Evolutionary conservation across 768 basidiomycete genomes (phyloP).

Genomic region (Hemileccinum rubropunctum): DNA sequence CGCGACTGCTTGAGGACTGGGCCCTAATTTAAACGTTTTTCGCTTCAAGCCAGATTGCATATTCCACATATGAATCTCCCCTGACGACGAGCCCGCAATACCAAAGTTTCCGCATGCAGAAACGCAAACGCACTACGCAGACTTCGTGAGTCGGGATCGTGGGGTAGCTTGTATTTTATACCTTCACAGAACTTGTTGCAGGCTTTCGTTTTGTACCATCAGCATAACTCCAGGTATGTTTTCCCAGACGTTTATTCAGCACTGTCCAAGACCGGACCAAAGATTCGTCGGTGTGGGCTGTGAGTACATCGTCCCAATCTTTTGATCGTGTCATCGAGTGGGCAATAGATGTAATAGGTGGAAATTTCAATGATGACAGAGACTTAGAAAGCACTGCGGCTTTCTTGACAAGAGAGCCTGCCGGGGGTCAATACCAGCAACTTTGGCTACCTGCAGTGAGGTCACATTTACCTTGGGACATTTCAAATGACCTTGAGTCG

Average conservation of each 20-base stretch:
- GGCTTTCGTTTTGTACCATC: slow-evolving; percentile 48
- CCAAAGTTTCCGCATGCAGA: slow-evolving; percentile 97
- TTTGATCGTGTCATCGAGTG: slow-evolving; percentile 79
- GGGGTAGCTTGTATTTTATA: slow-evolving; percentile 27
- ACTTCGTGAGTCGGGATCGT: neutral
- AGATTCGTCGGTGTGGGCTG: slow-evolving; percentile 82
- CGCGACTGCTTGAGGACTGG: slow-evolving; percentile 54
- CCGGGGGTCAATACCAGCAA: slow-evolving; percentile 3
- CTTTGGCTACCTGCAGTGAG: neutral
- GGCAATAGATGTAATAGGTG: slow-evolving; percentile 73
- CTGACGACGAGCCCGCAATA: slow-evolving; percentile 77
- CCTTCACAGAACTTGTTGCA: slow-evolving; percentile 68
- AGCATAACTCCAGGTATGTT: slow-evolving; percentile 62
- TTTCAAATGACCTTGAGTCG: slow-evolving; percentile 91
- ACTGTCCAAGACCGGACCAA: slow-evolving; percentile 88
- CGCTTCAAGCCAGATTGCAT: slow-evolving; percentile 92
- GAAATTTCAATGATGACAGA: slow-evolving; percentile 78
- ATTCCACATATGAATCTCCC: slow-evolving; percentile 89
- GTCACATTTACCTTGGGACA: slow-evolving; percentile 74
- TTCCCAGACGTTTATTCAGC: slow-evolving; percentile 76
- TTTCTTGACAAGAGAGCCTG: slow-evolving; percentile 82
- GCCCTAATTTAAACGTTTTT: slow-evolving; percentile 69
- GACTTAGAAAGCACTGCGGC: slow-evolving; percentile 76
- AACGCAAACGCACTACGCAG: slow-evolving; percentile 71
- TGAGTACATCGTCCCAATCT: slow-evolving; percentile 97